phyloP scores from a whole-genome alignment of 352 stramenopile species.

The Phytophthora capsici region DNA sequence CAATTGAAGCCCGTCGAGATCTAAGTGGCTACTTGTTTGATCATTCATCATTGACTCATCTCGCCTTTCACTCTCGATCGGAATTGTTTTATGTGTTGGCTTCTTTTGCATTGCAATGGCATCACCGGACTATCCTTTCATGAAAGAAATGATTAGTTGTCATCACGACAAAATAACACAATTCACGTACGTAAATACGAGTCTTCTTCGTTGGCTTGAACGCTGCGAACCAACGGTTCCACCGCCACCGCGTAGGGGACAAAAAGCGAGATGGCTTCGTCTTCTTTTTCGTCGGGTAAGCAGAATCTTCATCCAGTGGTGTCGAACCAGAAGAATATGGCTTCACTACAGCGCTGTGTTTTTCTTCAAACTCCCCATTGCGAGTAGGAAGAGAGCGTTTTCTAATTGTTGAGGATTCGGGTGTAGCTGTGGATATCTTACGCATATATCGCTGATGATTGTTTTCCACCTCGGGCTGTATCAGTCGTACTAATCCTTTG shows the following conservation, averaged over 20 bases:
- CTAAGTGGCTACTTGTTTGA: conserved; percentile 11
- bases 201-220: conserved; percentile 34
- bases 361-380: conserved; percentile 1
- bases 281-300: conserved; percentile 25
- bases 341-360: conserved; percentile 6
- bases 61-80: neutral
- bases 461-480: conserved; percentile 46
- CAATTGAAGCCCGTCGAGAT: conserved; percentile 8
- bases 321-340: conserved; percentile 34
- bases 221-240: conserved; percentile 33
- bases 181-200: conserved; percentile 43
- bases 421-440: conserved; percentile 34
- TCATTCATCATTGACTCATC: conserved; percentile 11
- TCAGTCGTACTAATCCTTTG: conserved; percentile 34
- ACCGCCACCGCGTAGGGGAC: conserved; percentile 23
- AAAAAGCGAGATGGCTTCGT: conserved; percentile 15
- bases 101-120: conserved; percentile 20
- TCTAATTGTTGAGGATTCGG: conserved; percentile 4
- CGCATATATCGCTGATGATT: conserved; percentile 53
- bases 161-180: neutral
- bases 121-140: conserved; percentile 33
- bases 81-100: conserved; percentile 7
- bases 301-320: conserved; percentile 22
- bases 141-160: neutral
- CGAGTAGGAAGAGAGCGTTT: conserved; percentile 4